These are phyloP conservation scores for Cardamine chenopodiifolia DNA, from an alignment of 345 rosid genomes.

Conservation along the genomic window DNA sequence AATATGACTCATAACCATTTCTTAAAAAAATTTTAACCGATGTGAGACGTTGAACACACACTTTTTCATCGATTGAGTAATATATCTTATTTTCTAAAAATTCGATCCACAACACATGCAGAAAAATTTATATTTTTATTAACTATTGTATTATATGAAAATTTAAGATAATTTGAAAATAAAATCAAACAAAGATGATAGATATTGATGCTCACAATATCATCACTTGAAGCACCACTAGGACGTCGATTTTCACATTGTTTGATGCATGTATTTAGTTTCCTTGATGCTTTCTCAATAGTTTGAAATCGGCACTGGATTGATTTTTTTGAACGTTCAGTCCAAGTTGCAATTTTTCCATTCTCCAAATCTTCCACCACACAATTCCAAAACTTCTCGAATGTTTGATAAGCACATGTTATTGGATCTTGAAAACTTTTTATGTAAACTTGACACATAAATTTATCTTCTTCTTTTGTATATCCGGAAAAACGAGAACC, in stretches of 20 bases:
- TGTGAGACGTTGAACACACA: too few relatives aligned
- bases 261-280: not conserved
- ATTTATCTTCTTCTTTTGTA: not conserved
- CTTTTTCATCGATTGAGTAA: too few relatives aligned
- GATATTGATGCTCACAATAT: constrained; percentile 7
- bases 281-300: not conserved
- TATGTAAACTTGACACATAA: not conserved
- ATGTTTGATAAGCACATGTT: not conserved
- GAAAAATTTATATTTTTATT: too few relatives aligned
- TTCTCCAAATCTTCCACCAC: not conserved
- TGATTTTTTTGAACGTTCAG: not conserved
- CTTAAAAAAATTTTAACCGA: too few relatives aligned
- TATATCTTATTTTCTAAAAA: too few relatives aligned
- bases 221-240: not conserved
- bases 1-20: too few relatives aligned
- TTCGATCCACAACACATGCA: too few relatives aligned
- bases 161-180: too few relatives aligned
- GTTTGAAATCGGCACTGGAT: not conserved
- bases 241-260: not conserved
- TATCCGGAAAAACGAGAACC: not conserved
- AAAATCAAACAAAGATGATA: too few relatives aligned
- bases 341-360: not conserved
- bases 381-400: not conserved
- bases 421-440: constrained; percentile 12
- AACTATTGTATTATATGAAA: too few relatives aligned